Conservation (phyloP, 768 basidiomycete species). For the Phlegmacium glaucopus region DNA sequence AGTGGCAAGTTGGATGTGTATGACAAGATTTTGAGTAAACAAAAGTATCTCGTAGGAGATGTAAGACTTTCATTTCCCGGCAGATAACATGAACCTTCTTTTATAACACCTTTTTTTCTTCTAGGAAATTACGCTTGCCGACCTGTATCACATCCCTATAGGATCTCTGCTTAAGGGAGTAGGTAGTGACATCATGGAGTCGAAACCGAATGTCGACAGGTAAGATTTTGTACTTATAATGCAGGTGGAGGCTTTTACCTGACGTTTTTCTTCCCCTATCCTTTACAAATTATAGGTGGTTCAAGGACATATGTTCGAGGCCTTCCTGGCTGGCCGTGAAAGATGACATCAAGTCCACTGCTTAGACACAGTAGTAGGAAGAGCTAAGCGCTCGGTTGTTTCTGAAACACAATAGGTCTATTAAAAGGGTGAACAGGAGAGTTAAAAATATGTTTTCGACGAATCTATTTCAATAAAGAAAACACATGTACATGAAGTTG, state of each 20-base stretch:
- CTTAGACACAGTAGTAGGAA: too few relatives aligned
- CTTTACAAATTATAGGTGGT: too few relatives aligned
- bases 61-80: slow-evolving; percentile 13
- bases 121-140: slow-evolving; percentile 41
- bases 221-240: slow-evolving; percentile 1
- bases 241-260: background rate
- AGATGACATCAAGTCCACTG: too few relatives aligned
- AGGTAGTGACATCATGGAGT: slow-evolving; percentile 25
- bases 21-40: slow-evolving; percentile 43
- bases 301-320: too few relatives aligned
- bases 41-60: slow-evolving; percentile 45
- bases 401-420: too few relatives aligned
- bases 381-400: too few relatives aligned
- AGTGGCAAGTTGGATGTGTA: too few relatives aligned
- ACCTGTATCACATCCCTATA: slow-evolving; percentile 43
- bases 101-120: background rate
- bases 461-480: too few relatives aligned
- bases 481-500: too few relatives aligned
- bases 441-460: too few relatives aligned
- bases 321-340: too few relatives aligned
- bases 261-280: background rate
- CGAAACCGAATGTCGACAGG: slow-evolving; percentile 39
- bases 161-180: slow-evolving; percentile 19
- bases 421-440: too few relatives aligned
- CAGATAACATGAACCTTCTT: background rate